Conservation (phyloP, 192 early-diverging fungal species). For the Coemansia pectinata region DNA sequence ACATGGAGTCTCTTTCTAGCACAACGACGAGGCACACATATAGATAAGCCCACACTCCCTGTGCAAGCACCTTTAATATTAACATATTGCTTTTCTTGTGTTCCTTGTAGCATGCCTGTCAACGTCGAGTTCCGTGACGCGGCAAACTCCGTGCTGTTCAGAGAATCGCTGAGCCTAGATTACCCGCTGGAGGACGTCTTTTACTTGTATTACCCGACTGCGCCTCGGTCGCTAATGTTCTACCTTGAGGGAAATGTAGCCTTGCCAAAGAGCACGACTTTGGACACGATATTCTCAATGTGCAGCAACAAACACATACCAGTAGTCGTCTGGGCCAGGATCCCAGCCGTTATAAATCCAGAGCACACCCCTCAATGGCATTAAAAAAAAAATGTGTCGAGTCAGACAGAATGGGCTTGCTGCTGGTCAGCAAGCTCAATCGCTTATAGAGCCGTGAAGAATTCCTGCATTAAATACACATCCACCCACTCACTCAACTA, state of each 20-base stretch:
- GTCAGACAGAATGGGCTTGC: background rate
- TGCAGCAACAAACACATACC: conserved; percentile 18
- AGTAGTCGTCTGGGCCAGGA: conserved; percentile 35
- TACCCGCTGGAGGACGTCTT: conserved; percentile 51
- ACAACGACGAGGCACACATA: background rate
- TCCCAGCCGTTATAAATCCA: conserved; percentile 16
- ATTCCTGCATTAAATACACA: conserved; percentile 5
- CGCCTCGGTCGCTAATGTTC: conserved; percentile 41
- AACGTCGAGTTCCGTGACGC: conserved; percentile 54
- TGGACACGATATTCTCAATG: conserved; percentile 13
- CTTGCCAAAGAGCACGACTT: conserved; percentile 24
- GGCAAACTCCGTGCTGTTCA: conserved; percentile 31
- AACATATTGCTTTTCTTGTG: background rate
- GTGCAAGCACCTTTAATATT: background rate
- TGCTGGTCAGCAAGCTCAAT: background rate
- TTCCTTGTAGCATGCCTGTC: conserved; percentile 15
- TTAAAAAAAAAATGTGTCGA: background rate
- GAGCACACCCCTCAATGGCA: conserved; percentile 29
- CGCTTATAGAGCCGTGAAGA: background rate
- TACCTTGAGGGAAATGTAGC: conserved; percentile 35
- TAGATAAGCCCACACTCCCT: background rate
- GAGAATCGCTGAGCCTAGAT: conserved; percentile 33
- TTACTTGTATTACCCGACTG: conserved; percentile 37
- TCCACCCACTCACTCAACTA: background rate
- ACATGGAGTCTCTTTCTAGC: background rate